phyloP scores from a whole-genome alignment of 2,329 filamentous ascomycete species.

The Neophaeococcomyces mojaviensis region DNA sequence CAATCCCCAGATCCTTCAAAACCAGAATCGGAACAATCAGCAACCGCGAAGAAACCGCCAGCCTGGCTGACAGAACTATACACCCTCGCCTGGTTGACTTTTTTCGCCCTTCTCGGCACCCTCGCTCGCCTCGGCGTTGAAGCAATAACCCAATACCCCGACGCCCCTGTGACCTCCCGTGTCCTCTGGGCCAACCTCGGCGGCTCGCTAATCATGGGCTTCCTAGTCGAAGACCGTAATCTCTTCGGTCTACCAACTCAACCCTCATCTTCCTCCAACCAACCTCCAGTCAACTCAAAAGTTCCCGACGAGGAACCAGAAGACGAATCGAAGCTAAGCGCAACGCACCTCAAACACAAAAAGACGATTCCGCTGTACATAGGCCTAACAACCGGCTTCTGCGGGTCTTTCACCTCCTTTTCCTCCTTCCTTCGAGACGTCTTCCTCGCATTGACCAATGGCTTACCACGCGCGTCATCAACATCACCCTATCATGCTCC shows the following conservation, averaged over 20 bases:
- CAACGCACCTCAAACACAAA: conserved; percentile 39
- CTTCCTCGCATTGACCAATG: conserved; percentile 68
- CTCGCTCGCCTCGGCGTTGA: conserved; percentile 70
- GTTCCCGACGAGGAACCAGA: conserved; percentile 10
- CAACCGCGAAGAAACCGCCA: not conserved
- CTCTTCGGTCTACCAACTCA: conserved; percentile 60
- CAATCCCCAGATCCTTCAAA: not conserved
- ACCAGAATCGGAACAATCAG: not conserved
- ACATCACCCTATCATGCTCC: conserved; percentile 31
- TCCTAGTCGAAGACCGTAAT: conserved; percentile 65
- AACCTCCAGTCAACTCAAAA: conserved; percentile 7
- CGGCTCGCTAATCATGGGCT: conserved; percentile 72
- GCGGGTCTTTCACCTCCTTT: conserved; percentile 79
- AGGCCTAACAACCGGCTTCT: conserved; percentile 76
- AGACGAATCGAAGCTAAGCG: conserved; percentile 40
- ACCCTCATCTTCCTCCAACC: conserved; percentile 22
- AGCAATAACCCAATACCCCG: conserved; percentile 67
- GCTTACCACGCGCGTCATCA: conserved; percentile 46
- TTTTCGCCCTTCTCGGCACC: conserved; percentile 75
- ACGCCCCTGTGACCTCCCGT: conserved; percentile 62
- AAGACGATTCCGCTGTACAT: conserved; percentile 80
- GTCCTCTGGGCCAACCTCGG: conserved; percentile 78
- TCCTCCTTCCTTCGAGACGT: conserved; percentile 72
- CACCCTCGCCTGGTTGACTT: conserved; percentile 66
- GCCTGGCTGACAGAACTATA: conserved; percentile 6